Evolutionary conservation across 768 basidiomycete species (phyloP), one percentile per base, ranked within the genome.

Genomic region (Mycena maculata): DNA sequence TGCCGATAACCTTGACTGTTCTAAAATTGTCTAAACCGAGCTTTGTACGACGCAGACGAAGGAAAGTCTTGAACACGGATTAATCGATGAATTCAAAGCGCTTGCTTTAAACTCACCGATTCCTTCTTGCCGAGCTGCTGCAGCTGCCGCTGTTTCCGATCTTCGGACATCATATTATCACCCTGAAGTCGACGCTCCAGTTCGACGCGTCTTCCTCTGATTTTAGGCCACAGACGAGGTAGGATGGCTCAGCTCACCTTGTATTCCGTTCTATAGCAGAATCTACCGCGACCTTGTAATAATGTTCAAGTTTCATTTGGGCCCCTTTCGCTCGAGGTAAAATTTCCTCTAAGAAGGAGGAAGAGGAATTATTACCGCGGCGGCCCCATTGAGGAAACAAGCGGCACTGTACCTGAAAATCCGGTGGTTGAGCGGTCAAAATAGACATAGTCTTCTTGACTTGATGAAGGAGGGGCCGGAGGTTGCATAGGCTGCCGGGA

Each of bases 1-100:
- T 98, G 23, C 98, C 98, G 72, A 99, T 99, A 49, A 99, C 96
- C 77, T 99, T 99, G 74, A 99, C 95, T 5, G 97, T 99, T 70
- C 91, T 85, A 82, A 99, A 99, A 79, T 99, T 92, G 67, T 92
- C 90, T 63, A 98, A 82, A 3, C 96, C 95, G 13, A 99, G 85
- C 73, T 93, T 93, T 30, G 98, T 98, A 54, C 97, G 85, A 60
- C 91, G 86, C 56, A 98, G 84, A 12, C 98, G 89, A 63, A 99
- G 86, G 78, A 91, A 98, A 9, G 91, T 92, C 69, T 70, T 50
- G 0, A 11, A 20, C 27, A 27, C 16, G 22, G 1, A 49, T 67
- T 23, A 56, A 39, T n/a, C 11, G 15, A 20, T 27, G 0, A 12
- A 8, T n/a, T 11, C 12, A 22, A 45, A 16, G 31, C 41, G 28